These are phyloP conservation scores for Ampelomyces quisqualis DNA, from an alignment of 2,329 filamentous ascomycete species.

Conservation along the genomic window DNA sequence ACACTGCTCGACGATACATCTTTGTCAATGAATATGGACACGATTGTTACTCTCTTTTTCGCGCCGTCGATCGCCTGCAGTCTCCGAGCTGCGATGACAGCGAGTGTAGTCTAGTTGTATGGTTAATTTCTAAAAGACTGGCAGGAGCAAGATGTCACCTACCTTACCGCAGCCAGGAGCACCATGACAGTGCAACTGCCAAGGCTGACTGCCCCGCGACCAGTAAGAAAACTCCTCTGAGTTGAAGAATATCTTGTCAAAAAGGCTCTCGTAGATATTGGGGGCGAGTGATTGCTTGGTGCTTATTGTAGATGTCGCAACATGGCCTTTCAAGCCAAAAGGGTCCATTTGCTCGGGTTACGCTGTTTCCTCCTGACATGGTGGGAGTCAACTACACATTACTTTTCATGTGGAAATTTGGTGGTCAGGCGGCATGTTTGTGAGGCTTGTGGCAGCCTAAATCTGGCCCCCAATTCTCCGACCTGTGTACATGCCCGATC, in stretches of 20 bases:
- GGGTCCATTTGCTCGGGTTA: background rate
- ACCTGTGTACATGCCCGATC: too few relatives aligned
- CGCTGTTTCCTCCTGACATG: background rate
- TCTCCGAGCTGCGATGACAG: background rate
- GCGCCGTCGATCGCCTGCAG: background rate
- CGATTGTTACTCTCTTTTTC: background rate
- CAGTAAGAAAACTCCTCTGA: background rate
- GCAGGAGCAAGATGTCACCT: background rate
- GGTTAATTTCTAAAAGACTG: background rate
- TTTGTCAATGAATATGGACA: slow-evolving; percentile 1
- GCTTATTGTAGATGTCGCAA: background rate
- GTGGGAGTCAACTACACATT: background rate
- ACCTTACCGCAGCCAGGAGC: slow-evolving; percentile 1
- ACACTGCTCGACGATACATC: background rate
- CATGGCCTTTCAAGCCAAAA: background rate
- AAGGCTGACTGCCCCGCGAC: background rate
- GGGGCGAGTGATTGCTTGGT: background rate
- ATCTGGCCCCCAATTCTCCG: background rate
- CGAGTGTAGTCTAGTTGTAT: background rate
- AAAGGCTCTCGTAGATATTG: background rate
- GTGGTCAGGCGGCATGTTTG: background rate
- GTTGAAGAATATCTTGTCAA: background rate
- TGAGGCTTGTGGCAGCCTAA: background rate
- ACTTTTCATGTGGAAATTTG: background rate
- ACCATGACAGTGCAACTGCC: background rate